phyloP scores from a whole-genome alignment of 2,329 filamentous ascomycete genomes.

The Pestalotiopsis sp. region DNA sequence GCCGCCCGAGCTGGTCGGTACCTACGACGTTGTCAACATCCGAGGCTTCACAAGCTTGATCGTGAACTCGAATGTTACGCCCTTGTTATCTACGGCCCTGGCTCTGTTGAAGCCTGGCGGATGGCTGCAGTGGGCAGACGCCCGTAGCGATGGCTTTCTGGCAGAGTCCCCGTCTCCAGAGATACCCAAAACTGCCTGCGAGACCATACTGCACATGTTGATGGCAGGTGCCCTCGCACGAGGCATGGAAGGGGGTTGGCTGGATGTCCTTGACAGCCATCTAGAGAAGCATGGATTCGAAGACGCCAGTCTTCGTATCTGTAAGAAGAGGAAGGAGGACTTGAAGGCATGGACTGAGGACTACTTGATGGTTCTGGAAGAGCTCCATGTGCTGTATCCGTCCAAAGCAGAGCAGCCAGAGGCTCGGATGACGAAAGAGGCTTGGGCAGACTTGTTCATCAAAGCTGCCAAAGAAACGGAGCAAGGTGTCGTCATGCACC shows the following conservation, averaged over 20 bases:
- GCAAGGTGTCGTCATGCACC: conserved; percentile 20
- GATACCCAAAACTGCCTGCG: conserved; percentile 12
- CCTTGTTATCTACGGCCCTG: conserved; percentile 15
- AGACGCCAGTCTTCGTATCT: conserved; percentile 3
- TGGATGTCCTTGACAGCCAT: conserved; percentile 14
- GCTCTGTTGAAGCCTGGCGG: conserved; percentile 24
- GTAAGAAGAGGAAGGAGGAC: conserved; percentile 15
- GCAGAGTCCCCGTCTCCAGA: conserved; percentile 10
- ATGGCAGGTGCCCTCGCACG: conserved; percentile 9
- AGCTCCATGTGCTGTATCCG: conserved; percentile 20
- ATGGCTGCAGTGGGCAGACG: conserved; percentile 25
- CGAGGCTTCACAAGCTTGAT: conserved; percentile 20
- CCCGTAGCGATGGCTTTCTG: conserved; percentile 13
- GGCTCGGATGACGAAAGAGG: conserved; percentile 20
- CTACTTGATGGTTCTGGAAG: conserved; percentile 26
- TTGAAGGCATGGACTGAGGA: conserved; percentile 27
- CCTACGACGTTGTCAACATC: conserved; percentile 24
- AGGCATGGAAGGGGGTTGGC: conserved; percentile 12
- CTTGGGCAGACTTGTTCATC: conserved; percentile 18
- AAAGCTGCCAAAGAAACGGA: conserved; percentile 23
- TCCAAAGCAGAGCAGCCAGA: conserved; percentile 16
- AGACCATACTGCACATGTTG: conserved; percentile 16
- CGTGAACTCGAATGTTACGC: conserved; percentile 13
- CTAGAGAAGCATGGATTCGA: conserved; percentile 15
- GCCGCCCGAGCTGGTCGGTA: conserved; percentile 16